phyloP scores from a whole-genome alignment of 768 basidiomycete species.

The Agaricus blazei region DNA sequence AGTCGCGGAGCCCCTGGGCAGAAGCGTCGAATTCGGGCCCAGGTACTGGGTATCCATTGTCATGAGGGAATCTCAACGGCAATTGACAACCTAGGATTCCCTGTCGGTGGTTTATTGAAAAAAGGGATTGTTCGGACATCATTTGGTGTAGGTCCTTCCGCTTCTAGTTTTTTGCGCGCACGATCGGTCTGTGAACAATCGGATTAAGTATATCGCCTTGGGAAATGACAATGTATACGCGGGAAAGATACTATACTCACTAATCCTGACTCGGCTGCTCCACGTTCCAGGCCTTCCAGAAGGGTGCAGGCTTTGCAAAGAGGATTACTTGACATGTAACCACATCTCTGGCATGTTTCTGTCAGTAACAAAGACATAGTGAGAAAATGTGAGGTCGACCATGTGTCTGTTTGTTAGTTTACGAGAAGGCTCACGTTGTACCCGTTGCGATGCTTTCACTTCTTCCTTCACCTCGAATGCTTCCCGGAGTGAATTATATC shows the following conservation, averaged over 20 bases:
- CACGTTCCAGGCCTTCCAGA: slow-evolving; percentile 85
- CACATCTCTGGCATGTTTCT: slow-evolving; percentile 92
- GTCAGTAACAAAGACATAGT: slow-evolving; percentile 1
- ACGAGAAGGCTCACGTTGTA: slow-evolving; percentile 60
- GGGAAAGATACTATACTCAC: slow-evolving; percentile 32
- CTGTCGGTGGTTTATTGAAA: slow-evolving; percentile 43
- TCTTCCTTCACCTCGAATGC: slow-evolving; percentile 83
- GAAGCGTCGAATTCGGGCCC: not conserved
- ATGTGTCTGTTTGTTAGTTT: not conserved
- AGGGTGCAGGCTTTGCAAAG: slow-evolving; percentile 94
- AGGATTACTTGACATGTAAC: slow-evolving; percentile 95
- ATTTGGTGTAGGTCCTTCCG: slow-evolving; percentile 54
- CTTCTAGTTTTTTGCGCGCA: slow-evolving; percentile 56
- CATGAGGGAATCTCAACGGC: slow-evolving; percentile 35
- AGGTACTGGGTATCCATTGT: not conserved
- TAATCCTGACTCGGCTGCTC: slow-evolving; percentile 59
- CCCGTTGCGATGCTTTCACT: slow-evolving; percentile 78
- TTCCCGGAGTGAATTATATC: slow-evolving; percentile 98
- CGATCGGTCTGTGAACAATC: slow-evolving; percentile 52
- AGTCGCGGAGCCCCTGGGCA: not conserved
- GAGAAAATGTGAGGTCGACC: slow-evolving; percentile 7
- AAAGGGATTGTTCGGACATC: slow-evolving; percentile 74
- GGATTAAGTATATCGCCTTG: slow-evolving; percentile 8
- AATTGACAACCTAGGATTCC: slow-evolving; percentile 29
- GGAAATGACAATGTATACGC: not conserved